phyloP scores from a whole-genome alignment of 2,329 filamentous ascomycete species.

The Epichloe amarillans region DNA sequence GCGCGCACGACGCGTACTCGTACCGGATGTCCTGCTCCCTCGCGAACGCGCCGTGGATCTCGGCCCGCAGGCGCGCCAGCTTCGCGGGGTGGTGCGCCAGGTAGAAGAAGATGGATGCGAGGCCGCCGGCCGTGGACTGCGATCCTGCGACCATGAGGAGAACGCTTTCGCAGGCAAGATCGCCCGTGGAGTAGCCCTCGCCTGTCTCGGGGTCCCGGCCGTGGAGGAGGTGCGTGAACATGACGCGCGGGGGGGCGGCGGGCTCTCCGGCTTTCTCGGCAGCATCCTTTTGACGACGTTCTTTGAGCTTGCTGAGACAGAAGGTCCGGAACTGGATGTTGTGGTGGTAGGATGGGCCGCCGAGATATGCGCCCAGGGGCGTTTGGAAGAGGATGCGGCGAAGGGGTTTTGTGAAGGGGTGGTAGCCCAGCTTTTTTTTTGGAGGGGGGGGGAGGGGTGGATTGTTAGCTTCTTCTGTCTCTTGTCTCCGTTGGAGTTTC shows the following conservation, averaged over 20 bases:
- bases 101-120: conserved; percentile 12
- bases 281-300: not conserved
- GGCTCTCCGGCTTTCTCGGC: not conserved
- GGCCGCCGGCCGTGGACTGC: conserved; percentile 9
- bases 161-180: conserved; percentile 14
- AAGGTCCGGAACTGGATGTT: not conserved
- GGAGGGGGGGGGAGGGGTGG: no score
- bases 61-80: conserved; percentile 7
- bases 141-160: conserved; percentile 12
- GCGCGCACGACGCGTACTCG: not conserved
- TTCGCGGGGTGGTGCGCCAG: conserved; percentile 5
- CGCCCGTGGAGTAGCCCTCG: conserved; percentile 10
- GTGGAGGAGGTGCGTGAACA: conserved; percentile 13
- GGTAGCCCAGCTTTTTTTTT: not conserved
- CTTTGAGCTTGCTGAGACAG: conserved; percentile 5
- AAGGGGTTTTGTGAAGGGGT: not conserved
- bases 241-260: conserved; percentile 5
- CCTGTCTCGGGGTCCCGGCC: conserved; percentile 13
- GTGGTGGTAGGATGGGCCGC: not conserved
- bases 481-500: no score
- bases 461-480: no score
- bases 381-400: conserved; percentile 1
- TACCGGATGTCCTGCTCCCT: not conserved
- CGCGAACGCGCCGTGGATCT: conserved; percentile 6
- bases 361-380: not conserved